Evolutionary conservation across 73 alveolate genomes (phyloP).

Genomic region (Paramecium primaurelia): DNA sequence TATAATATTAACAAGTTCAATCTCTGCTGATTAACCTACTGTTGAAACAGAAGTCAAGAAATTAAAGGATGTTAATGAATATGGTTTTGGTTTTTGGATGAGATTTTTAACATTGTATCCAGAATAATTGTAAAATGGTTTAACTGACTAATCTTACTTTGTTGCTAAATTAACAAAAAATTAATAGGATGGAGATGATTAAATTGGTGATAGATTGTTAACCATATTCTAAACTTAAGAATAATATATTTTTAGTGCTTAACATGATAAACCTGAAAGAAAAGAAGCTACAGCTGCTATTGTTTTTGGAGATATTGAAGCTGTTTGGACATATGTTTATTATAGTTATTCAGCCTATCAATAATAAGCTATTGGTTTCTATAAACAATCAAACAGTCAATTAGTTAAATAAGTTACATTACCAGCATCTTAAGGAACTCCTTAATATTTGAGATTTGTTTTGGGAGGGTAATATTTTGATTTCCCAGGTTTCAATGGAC

Average conservation of each 20-base stretch:
- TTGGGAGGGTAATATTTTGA: neutral
- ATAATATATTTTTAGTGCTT: neutral
- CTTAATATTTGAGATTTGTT: conserved; percentile 14
- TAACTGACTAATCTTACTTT: neutral
- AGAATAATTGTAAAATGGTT: neutral
- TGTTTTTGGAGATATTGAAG: conserved; percentile 46
- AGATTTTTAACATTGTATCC: conserved; percentile 8
- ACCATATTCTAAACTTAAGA: conserved; percentile 19
- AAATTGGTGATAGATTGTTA: neutral
- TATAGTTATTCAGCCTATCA: neutral
- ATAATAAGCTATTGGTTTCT: conserved; percentile 20
- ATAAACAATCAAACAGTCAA: neutral
- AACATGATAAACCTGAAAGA: conserved; percentile 30
- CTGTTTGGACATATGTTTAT: conserved; percentile 40
- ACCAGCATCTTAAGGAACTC: neutral
- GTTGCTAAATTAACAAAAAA: conserved; percentile 14
- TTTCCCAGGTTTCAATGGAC: conserved; percentile 32
- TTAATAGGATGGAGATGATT: neutral
- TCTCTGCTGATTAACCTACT: conserved; percentile 13
- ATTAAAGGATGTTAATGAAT: conserved; percentile 24
- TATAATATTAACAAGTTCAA: neutral
- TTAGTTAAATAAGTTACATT: neutral
- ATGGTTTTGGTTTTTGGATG: conserved; percentile 45
- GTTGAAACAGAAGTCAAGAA: conserved; percentile 4
- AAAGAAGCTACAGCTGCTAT: conserved; percentile 8